Evolutionary conservation across 2,329 filamentous ascomycete species (phyloP).

Genomic region (Alternaria alternata): DNA sequence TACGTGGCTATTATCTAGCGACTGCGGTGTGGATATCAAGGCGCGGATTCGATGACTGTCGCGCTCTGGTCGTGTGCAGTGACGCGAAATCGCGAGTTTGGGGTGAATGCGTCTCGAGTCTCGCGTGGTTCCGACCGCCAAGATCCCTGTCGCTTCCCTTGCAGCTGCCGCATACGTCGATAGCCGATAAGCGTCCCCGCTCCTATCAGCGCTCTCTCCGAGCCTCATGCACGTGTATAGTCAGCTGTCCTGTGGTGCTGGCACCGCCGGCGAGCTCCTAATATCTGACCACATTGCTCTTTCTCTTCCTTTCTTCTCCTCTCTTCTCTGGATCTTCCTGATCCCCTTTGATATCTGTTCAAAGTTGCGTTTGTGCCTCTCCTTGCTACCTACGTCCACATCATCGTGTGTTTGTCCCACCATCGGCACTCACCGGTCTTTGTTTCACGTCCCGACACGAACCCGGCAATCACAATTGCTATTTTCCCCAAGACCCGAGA

Average conservation of each 20-base stretch:
- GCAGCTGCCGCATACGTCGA: constrained; percentile 37
- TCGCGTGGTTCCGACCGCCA: constrained; percentile 36
- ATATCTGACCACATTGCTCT: constrained; percentile 24
- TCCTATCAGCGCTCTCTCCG: constrained; percentile 34
- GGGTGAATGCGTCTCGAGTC: constrained; percentile 7
- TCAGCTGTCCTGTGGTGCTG: constrained; percentile 24
- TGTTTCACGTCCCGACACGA: constrained; percentile 17
- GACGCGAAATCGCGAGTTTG: constrained; percentile 21
- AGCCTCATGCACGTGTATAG: constrained; percentile 25
- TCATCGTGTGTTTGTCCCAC: constrained; percentile 9
- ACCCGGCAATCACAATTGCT: constrained; percentile 6
- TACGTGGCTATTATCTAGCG: not conserved
- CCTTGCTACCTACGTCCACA: constrained; percentile 5
- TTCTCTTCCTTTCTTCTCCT: constrained; percentile 17
- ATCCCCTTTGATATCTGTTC: constrained; percentile 11
- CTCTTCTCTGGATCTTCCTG: constrained; percentile 21
- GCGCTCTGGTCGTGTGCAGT: constrained; percentile 13
- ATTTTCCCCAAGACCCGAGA: not conserved
- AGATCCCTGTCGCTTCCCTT: constrained; percentile 26
- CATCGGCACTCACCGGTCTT: constrained; percentile 20
- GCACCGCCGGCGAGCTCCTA: constrained; percentile 22
- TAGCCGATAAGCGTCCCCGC: constrained; percentile 41
- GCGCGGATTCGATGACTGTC: not conserved
- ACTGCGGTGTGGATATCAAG: not conserved
- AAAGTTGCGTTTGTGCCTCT: constrained; percentile 20